Conservation (phyloP, 2,329 filamentous ascomycete genomes). For the Canariomyces notabilis region DNA sequence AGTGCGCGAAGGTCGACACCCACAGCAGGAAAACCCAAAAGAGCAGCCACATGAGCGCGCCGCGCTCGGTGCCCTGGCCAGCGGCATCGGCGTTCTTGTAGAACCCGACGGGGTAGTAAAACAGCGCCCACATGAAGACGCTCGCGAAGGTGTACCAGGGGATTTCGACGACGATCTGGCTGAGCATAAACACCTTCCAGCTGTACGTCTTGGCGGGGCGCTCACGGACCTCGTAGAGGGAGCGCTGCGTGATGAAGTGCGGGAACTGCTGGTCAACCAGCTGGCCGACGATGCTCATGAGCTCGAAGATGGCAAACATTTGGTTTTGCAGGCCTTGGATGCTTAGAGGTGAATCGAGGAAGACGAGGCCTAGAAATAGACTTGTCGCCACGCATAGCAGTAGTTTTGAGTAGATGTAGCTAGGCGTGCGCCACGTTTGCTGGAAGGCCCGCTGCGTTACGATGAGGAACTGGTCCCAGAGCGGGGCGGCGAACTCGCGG, state of each 20-base stretch:
- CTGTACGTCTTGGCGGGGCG: background rate
- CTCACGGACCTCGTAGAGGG: background rate
- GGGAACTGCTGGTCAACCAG: background rate
- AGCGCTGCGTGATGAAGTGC: background rate
- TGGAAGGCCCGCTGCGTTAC: constrained; percentile 68
- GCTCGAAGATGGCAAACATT: constrained; percentile 69
- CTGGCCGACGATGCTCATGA: constrained; percentile 59
- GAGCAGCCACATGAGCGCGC: no score
- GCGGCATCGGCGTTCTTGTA: background rate
- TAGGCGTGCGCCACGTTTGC: constrained; percentile 78
- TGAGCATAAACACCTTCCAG: background rate
- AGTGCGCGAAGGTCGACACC: no score
- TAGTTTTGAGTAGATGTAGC: constrained; percentile 71
- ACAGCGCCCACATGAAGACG: background rate
- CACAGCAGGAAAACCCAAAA: no score
- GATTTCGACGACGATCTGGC: background rate
- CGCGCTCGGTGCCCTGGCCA: no score
- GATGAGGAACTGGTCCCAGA: constrained; percentile 57
- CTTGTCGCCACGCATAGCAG: constrained; percentile 54
- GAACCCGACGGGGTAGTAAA: background rate
- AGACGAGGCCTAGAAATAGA: constrained; percentile 72
- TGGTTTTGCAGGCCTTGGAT: constrained; percentile 64
- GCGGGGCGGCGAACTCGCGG: constrained; percentile 71
- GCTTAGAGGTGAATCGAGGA: constrained; percentile 47
- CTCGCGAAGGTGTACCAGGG: background rate